phyloP scores from a whole-genome alignment of 345 rosid species.

The Heritiera littoralis region DNA sequence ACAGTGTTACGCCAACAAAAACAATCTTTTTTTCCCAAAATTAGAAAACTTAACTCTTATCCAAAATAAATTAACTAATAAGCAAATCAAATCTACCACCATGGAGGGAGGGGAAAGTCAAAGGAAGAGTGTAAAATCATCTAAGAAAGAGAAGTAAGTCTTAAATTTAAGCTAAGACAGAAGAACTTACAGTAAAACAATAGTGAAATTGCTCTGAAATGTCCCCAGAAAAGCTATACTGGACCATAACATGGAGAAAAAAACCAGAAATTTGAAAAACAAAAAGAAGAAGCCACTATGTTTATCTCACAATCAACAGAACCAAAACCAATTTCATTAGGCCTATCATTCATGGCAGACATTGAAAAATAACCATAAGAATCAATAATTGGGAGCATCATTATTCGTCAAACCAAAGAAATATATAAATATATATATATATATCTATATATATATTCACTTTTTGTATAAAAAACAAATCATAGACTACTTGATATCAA shows the following conservation, averaged over 20 bases:
- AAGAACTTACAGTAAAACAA: background rate
- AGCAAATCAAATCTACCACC: background rate
- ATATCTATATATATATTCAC: no score
- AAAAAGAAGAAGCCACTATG: background rate
- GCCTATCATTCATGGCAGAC: background rate
- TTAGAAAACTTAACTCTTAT: background rate
- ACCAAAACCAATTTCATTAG: background rate
- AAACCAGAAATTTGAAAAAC: background rate
- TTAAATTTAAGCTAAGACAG: background rate
- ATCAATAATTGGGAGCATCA: constrained; percentile 2
- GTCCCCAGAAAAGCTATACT: background rate
- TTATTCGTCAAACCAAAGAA: background rate
- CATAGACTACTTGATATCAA: background rate
- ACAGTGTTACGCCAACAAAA: background rate
- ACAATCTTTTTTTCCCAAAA: background rate
- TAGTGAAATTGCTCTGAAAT: constrained; percentile 1
- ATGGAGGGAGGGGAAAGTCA: background rate
- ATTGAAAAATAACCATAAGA: background rate
- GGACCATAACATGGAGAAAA: background rate
- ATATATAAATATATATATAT: no score
- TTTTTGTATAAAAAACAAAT: background rate
- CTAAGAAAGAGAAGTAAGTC: background rate
- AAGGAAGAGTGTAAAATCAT: background rate
- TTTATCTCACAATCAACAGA: constrained; percentile 8
- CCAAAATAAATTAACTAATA: background rate